Evolutionary conservation across 1,284 basidiomycete species (phyloP).

Genomic region (Bondarzewia mesenterica): DNA sequence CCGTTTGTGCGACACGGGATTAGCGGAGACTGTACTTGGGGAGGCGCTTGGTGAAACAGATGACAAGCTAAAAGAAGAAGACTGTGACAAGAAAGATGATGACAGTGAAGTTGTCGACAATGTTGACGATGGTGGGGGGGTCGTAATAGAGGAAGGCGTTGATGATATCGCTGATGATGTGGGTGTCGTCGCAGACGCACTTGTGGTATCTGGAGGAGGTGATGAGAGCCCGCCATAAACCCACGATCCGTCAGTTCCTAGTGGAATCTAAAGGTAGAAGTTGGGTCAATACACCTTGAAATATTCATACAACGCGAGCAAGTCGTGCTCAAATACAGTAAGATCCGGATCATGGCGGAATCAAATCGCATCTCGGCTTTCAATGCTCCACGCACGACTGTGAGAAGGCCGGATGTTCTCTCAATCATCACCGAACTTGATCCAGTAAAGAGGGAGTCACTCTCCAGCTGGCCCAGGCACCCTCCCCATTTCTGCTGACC

Average conservation of each 20-base stretch:
- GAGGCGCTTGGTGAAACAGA: constrained; percentile 14
- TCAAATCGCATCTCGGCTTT: too few species aligned
- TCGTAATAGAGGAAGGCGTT: constrained; percentile 14
- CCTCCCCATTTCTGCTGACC: background rate
- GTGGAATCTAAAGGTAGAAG: constrained; percentile 46
- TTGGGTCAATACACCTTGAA: background rate
- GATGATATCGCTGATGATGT: constrained; percentile 16
- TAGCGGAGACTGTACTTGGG: constrained; percentile 18
- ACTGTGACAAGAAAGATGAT: constrained; percentile 7
- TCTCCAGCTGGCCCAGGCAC: too few species aligned
- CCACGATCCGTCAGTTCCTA: constrained; percentile 50
- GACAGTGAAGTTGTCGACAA: background rate
- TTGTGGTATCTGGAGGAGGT: constrained; percentile 28
- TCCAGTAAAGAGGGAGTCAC: background rate
- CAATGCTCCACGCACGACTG: too few species aligned
- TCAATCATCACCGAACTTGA: background rate
- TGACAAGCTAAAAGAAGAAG: constrained; percentile 10
- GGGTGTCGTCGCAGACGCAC: constrained; percentile 10
- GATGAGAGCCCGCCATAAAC: constrained; percentile 56
- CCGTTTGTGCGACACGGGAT: constrained; percentile 14
- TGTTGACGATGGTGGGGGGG: constrained; percentile 4
- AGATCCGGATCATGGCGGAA: too few species aligned
- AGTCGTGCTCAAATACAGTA: too few species aligned
- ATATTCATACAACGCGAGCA: too few species aligned
- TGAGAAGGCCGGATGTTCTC: background rate